Conservation (phyloP, 2,329 filamentous ascomycete genomes). For the Xylaria polymorpha region DNA sequence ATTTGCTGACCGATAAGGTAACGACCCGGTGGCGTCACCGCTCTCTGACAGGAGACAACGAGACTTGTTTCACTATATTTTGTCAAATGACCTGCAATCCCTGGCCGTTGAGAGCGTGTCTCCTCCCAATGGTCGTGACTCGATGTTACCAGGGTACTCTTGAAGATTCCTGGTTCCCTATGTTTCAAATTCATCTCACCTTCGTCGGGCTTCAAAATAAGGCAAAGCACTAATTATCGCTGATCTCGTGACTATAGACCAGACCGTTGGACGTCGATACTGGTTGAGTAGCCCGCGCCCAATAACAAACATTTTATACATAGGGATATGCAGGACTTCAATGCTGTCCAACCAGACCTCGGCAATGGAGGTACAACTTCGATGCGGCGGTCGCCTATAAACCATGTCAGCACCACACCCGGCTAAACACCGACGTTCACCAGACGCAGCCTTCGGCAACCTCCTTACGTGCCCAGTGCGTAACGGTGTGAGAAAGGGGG, state of each 20-base stretch:
- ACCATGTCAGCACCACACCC: background rate
- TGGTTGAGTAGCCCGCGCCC: background rate
- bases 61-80: conserved; percentile 1
- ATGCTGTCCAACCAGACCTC: conserved; percentile 6
- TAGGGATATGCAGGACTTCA: conserved; percentile 10
- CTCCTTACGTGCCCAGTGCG: background rate
- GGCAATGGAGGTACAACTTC: conserved; percentile 16
- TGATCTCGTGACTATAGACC: background rate
- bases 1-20: conserved; percentile 16
- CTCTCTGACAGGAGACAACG: background rate
- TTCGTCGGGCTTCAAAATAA: too few relatives aligned
- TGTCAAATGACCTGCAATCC: background rate
- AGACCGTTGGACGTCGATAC: background rate
- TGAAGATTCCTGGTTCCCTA: background rate
- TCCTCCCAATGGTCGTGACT: background rate
- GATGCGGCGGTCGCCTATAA: background rate
- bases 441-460: background rate
- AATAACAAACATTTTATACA: background rate
- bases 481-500: background rate
- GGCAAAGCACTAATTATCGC: background rate
- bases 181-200: too few relatives aligned
- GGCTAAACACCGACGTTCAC: background rate
- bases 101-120: background rate
- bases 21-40: conserved; percentile 13
- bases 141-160: background rate